Evolutionary conservation across 352 stramenopile genomes (phyloP).

Genomic region (Phytopythium kandeliae): DNA sequence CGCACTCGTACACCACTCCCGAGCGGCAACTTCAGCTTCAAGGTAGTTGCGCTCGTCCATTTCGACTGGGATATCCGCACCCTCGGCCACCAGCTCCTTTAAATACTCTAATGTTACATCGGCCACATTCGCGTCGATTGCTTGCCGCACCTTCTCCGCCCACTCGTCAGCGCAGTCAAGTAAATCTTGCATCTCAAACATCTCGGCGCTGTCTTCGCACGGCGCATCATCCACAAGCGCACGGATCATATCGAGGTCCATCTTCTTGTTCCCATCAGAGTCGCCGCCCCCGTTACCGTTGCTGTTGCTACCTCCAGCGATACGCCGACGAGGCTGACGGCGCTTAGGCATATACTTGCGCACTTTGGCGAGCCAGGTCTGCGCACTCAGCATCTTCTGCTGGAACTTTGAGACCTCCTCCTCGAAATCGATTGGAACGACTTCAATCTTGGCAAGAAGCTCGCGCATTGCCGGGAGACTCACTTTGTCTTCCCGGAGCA

Average conservation of each 20-base stretch:
- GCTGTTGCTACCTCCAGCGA: neutral
- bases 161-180: slow-evolving; percentile 82
- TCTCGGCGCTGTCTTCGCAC: slow-evolving; percentile 77
- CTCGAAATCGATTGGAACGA: slow-evolving; percentile 86
- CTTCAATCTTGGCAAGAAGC: slow-evolving; percentile 70
- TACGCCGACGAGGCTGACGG: slow-evolving; percentile 38
- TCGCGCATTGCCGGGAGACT: slow-evolving; percentile 77
- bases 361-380: slow-evolving; percentile 81
- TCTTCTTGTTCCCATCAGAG: slow-evolving; percentile 46
- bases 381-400: slow-evolving; percentile 77
- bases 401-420: slow-evolving; percentile 74
- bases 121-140: slow-evolving; percentile 59
- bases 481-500: slow-evolving; percentile 78
- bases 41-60: slow-evolving; percentile 86
- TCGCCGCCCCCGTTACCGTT: slow-evolving; percentile 26
- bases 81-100: slow-evolving; percentile 75
- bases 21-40: slow-evolving; percentile 68
- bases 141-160: slow-evolving; percentile 67
- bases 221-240: slow-evolving; percentile 82
- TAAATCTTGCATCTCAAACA: slow-evolving; percentile 89
- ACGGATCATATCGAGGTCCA: slow-evolving; percentile 75
- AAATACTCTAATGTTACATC: slow-evolving; percentile 67
- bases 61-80: slow-evolving; percentile 79
- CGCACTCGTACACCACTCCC: slow-evolving; percentile 69
- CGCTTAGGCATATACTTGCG: slow-evolving; percentile 85